These are phyloP conservation scores for Boletus pseudo-olivaceus DNA, from an alignment of 768 basidiomycete species.

Conservation along the genomic window DNA sequence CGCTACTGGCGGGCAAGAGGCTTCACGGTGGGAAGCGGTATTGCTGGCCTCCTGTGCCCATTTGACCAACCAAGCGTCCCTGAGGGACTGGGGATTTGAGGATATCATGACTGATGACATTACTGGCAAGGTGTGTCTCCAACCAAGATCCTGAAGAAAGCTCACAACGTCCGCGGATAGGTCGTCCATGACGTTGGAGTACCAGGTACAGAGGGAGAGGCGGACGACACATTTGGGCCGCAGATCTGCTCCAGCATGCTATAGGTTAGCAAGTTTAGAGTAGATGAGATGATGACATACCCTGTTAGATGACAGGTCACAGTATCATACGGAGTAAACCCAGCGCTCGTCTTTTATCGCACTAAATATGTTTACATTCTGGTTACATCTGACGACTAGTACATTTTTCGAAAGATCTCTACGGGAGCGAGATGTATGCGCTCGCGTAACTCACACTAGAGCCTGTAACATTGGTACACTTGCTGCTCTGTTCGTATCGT, in stretches of 20 bases:
- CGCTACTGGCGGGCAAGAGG: conserved; percentile 31
- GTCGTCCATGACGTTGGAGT: conserved; percentile 69
- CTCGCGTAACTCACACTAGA: conserved; percentile 98
- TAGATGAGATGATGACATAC: not conserved
- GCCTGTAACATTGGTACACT: conserved; percentile 62
- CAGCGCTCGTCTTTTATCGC: not conserved
- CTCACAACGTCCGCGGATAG: conserved; percentile 32
- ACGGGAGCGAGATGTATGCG: conserved; percentile 64
- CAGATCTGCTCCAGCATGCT: conserved; percentile 35
- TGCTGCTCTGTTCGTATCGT: conserved; percentile 89
- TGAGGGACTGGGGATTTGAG: conserved; percentile 80
- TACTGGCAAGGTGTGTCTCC: conserved; percentile 52
- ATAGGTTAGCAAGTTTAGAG: not conserved
- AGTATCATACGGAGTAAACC: not conserved
- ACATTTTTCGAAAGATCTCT: conserved; percentile 8
- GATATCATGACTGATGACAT: conserved; percentile 51
- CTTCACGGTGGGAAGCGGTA: conserved; percentile 41
- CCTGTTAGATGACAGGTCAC: not conserved
- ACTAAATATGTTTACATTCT: not conserved
- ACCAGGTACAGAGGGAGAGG: conserved; percentile 60
- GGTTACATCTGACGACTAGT: not conserved
- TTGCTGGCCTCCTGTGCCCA: conserved; percentile 55
- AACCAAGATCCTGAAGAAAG: not conserved
- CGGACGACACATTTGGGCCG: conserved; percentile 54
- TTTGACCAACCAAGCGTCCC: conserved; percentile 49